These are phyloP conservation scores for Acanthochlamys bracteata DNA, from an alignment of 106 monocot genomes.

Conservation along the genomic window DNA sequence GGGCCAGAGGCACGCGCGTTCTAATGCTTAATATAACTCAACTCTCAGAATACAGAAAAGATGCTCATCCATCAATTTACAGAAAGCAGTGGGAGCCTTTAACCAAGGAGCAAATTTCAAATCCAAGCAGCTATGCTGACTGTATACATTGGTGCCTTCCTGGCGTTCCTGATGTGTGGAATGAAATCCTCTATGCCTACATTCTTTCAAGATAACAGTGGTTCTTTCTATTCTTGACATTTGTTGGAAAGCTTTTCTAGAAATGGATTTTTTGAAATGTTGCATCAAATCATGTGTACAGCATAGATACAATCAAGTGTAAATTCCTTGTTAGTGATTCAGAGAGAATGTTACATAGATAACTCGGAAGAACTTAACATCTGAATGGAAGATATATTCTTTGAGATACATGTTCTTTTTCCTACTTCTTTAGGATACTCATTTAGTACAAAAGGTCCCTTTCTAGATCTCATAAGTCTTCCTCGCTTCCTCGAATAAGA, in stretches of 20 bases:
- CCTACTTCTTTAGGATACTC: no score
- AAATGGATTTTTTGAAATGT: no score
- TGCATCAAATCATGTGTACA: no score
- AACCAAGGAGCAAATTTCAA: conserved; percentile 36
- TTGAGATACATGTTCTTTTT: no score
- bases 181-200: conserved; percentile 58
- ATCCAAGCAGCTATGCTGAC: conserved; percentile 64
- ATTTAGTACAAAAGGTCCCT: no score
- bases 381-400: no score
- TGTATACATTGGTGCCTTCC: conserved; percentile 94
- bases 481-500: no score
- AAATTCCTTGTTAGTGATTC: no score
- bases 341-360: no score
- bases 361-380: no score
- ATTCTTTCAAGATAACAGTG: conserved; percentile 22
- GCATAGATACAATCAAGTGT: no score
- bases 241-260: not conserved
- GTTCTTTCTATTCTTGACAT: not conserved
- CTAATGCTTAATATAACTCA: conserved; percentile 62
- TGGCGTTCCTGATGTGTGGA: conserved; percentile 86
- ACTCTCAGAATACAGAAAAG: conserved; percentile 75
- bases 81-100: conserved; percentile 58
- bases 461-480: no score
- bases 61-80: conserved; percentile 70
- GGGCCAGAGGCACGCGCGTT: conserved; percentile 35